Conservation (phyloP, 441 rosid species). For the Euphorbia schlechtendalii region DNA sequence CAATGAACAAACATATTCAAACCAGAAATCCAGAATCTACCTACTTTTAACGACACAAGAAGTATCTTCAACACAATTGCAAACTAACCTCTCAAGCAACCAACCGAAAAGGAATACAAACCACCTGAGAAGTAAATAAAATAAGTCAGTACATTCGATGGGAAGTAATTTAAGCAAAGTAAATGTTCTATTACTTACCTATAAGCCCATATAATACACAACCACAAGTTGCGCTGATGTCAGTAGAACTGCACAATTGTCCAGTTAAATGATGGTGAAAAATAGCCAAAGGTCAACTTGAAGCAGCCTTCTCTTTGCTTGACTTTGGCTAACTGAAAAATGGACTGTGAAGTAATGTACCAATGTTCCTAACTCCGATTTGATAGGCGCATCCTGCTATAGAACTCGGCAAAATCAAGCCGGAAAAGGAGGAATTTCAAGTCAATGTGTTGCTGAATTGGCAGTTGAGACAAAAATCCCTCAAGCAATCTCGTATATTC, state of each 20-base stretch:
- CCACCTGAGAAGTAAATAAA: conserved; percentile 29
- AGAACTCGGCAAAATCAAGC: conserved; percentile 88
- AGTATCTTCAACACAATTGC: conserved; percentile 13
- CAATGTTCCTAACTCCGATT: conserved; percentile 27
- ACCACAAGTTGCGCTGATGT: conserved; percentile 20
- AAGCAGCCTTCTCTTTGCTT: conserved; percentile 8
- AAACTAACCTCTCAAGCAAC: conserved; percentile 7
- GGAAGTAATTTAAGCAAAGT: background rate
- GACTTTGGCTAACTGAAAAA: too few species aligned
- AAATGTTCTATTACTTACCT: conserved; percentile 27
- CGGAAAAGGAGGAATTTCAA: conserved; percentile 84
- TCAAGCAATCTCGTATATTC: conserved; percentile 66
- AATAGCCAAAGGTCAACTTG: conserved; percentile 18
- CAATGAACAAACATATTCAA: conserved; percentile 24
- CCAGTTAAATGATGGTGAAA: conserved; percentile 18
- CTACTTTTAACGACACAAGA: conserved; percentile 20
- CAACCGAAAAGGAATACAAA: background rate
- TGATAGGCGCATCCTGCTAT: conserved; percentile 42
- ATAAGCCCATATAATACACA: conserved; percentile 14
- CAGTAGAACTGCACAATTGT: conserved; percentile 19
- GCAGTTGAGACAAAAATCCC: conserved; percentile 74
- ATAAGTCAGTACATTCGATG: conserved; percentile 12
- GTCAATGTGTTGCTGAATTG: conserved; percentile 78
- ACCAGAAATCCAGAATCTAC: too few species aligned
- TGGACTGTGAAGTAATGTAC: too few species aligned